Percentiles rank a stretch among this genome's conserved stretches.
phyloP scores from a whole-genome alignment of 345 rosid species.

The Streptanthus diversifolius region DNA sequence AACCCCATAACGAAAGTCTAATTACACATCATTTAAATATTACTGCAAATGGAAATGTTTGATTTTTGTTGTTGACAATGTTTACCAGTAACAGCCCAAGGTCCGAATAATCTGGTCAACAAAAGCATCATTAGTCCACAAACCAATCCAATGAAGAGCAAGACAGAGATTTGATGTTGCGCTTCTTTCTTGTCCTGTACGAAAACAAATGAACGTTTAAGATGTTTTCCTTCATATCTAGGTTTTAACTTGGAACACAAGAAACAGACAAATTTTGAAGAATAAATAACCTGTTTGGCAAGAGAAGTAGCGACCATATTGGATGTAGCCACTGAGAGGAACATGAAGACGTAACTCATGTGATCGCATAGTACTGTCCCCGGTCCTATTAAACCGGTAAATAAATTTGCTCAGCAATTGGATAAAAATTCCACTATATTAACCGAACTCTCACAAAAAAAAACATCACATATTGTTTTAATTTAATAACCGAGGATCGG shows the following conservation, averaged over 20 bases:
- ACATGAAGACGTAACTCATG: conserved; percentile 73
- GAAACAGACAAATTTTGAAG: not conserved
- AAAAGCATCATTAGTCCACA: conserved; percentile 80
- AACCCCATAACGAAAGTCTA: not conserved
- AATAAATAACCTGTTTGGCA: conserved; percentile 52
- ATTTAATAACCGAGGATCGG: not conserved
- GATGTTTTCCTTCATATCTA: not conserved
- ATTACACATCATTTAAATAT: not conserved
- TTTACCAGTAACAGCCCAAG: conserved; percentile 77
- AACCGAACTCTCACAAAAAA: not conserved
- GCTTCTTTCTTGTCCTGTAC: conserved; percentile 72
- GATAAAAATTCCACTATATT: not conserved
- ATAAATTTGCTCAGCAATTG: not conserved
- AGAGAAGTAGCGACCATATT: conserved; percentile 94
- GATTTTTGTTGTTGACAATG: not conserved
- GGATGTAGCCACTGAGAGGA: conserved; percentile 87
- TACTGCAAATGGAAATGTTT: not conserved
- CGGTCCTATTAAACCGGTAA: conserved; percentile 60
- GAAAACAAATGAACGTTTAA: not conserved
- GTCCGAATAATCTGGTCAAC: conserved; percentile 63
- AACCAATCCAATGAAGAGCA: conserved; percentile 67
- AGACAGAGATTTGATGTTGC: conserved; percentile 72
- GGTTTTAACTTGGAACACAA: not conserved
- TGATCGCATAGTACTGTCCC: conserved; percentile 83
- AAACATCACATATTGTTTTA: too few species aligned